Base-by-base conservation (phyloP, 2,329 filamentous ascomycete genomes). In the Akanthomyces uredinophilus region DNA sequence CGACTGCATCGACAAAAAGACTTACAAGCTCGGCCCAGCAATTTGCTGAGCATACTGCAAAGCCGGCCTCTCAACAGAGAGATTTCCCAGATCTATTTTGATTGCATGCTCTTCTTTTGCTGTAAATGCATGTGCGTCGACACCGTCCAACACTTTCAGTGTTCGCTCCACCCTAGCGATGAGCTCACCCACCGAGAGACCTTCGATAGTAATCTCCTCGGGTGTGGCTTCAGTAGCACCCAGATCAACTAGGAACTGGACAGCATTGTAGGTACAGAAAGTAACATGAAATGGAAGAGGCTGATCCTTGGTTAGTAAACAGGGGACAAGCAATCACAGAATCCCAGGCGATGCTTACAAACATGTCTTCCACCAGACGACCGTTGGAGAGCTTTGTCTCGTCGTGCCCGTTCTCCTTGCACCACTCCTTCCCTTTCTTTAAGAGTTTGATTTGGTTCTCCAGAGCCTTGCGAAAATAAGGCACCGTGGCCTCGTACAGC, bases 231-330 rank as follows among this genome's bases (percentile, higher is more conserved):
- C 43, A 20, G 43, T 49, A n/a, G 29, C 54, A 13, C 54, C 43
- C 7, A 57, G 2, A 49, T 57, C 54, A n/a, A n/a, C 54, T 5
- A 57, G 43, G 35, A 57, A 57, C 27, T 57, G 43, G 4, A 57
- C 44, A 22, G 24, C 27, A n/a, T 57, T 57, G 20, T 24, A 57
- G 43, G 43, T 57, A 14, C 27, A 47, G 24, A 57, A 57, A 8
- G 54, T 57, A 5, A 57, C 54, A 57, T 57, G 54, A 47, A 49
- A 57, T 10, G 54, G 43, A 14, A 57, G 54, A 37, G 54, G 43
- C 43, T 57, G 5, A 4, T 2, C 1, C n/a, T 6, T 6, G 11
- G 29, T 57, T 27, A 46, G 53, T 10, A 37, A 37, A 32, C 6
- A 10, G 11, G 10, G 1, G 13, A 24, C 7, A 5, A 24, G 13